phyloP scores from a whole-genome alignment of 2,329 filamentous ascomycete genomes.

The Diaporthe amygdali region DNA sequence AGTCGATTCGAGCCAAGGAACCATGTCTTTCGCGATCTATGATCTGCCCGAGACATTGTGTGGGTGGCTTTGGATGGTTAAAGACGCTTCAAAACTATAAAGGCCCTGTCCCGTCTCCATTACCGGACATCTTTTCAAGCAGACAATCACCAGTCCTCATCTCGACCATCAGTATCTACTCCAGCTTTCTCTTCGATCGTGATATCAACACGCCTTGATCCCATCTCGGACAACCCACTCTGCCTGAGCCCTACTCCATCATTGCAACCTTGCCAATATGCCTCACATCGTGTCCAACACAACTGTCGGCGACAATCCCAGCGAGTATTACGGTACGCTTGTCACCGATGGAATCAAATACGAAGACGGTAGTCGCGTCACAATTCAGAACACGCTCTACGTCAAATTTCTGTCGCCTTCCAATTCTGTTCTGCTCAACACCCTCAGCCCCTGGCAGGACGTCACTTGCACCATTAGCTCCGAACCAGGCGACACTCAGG shows the following conservation, averaged over 20 bases:
- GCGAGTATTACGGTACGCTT: neutral
- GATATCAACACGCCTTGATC: too few species aligned
- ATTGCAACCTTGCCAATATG: neutral
- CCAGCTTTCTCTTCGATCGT: too few species aligned
- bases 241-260: neutral
- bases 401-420: neutral
- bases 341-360: neutral
- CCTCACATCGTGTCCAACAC: neutral
- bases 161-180: too few species aligned
- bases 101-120: too few species aligned
- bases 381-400: neutral
- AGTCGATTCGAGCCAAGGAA: too few species aligned
- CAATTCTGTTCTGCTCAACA: neutral
- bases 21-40: too few species aligned
- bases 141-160: too few species aligned
- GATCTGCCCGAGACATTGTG: too few species aligned
- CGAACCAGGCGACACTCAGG: neutral
- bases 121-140: too few species aligned
- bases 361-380: neutral
- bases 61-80: too few species aligned
- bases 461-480: neutral
- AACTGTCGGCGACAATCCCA: neutral
- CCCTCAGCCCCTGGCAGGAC: neutral
- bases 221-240: too few species aligned
- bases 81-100: too few species aligned